Evolutionary conservation across 1,284 basidiomycete species (phyloP), one percentile per base, ranked within the genome.

Genomic region (Porogramme epimiltina): DNA sequence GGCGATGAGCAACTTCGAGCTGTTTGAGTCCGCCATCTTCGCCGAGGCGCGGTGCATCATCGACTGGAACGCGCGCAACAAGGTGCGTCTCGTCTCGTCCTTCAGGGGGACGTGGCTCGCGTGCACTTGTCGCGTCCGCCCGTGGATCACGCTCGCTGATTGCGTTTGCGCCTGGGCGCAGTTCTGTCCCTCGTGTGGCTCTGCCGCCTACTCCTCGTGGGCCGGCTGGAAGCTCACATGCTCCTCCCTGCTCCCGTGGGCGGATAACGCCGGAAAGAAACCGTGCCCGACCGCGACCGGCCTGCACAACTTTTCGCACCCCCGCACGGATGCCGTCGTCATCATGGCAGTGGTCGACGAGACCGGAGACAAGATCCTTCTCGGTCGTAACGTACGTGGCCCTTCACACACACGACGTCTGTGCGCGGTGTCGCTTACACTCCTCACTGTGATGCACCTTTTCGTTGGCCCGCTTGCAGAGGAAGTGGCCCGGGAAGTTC

Each of bases 161-260:
- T 23, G 44, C 37, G 52, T 26, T 19, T 59, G 52, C 49, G 20
- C 25, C 43, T n/a, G 43, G 28, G 19, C 23, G 39, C 62, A 92
- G 87, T 97, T 91, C 72, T 99, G 96, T 66, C 81, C 95, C 1
- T 87, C 82, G 0, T 98, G 96, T 68, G 93, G 94, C 1, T 82
- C 87, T 0, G 79, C 79, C 3, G 85, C 88, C 1, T 93, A 95
- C 66, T 91, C 92, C 1, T 78, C 93, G 57, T 98, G 95, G 95
- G 93, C 86, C 4, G 96, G 96, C 0, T 98, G 95, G 93, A 99
- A 99, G 72, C 73, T 95, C 3, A 79, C 81, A 6, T 99, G 96
- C 67, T 73, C 80, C 2, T 81, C 89, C 0, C 72, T 91, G 10
- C 68, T 91, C 23, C 87, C 88, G 3, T 89, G 88, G 84, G 76